Evolutionary conservation across 179 eudicot genomes (phyloP).

Genomic region (Silene coronaria): DNA sequence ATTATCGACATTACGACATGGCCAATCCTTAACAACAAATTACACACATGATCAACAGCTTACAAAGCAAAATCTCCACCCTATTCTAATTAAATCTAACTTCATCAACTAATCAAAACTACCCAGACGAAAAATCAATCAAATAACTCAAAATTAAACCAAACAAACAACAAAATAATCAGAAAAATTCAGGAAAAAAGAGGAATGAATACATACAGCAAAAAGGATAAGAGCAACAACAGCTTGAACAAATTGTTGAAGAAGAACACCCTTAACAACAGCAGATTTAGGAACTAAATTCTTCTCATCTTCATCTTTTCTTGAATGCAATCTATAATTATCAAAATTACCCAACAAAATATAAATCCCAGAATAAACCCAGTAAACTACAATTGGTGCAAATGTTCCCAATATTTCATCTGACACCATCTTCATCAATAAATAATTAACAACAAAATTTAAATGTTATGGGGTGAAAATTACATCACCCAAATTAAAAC

Average conservation of each 20-base stretch:
- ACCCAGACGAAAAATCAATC: neutral
- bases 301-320: constrained; percentile 71
- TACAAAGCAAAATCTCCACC: neutral
- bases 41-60: neutral
- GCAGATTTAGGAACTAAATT: constrained; percentile 63
- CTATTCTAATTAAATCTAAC: neutral
- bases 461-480: neutral
- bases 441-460: neutral
- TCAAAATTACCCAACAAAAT: constrained; percentile 52
- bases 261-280: constrained; percentile 75
- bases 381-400: constrained; percentile 63
- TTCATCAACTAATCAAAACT: neutral
- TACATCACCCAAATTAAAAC: neutral
- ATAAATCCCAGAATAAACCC: constrained; percentile 75
- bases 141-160: constrained; percentile 5
- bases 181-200: neutral
- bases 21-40: neutral
- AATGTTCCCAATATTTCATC: constrained; percentile 73
- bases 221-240: constrained; percentile 61
- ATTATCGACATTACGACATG: neutral
- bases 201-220: constrained; percentile 36
- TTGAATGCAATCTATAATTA: constrained; percentile 65
- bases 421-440: constrained; percentile 26
- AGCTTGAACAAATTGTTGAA: constrained; percentile 78
- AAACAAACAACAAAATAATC: neutral